Base-by-base conservation (phyloP, 208 protist genomes). In the Wallacemonas sp. region DNA sequence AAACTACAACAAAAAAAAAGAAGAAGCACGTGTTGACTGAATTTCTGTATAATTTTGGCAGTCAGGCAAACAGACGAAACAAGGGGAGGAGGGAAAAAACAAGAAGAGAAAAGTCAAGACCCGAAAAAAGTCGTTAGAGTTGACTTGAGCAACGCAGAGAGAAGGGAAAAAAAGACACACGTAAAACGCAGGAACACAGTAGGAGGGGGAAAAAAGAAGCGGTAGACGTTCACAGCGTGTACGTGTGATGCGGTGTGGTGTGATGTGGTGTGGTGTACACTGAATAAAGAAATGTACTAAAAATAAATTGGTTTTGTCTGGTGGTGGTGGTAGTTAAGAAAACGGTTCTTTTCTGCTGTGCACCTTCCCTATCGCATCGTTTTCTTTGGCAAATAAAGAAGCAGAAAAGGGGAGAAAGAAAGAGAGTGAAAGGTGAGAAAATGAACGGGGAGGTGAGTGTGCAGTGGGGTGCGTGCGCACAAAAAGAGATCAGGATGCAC, bases 61-160 rank as follows among this genome's bases (percentile, higher is more conserved):
- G n/a, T n/a, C n/a, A n/a, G 8, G 36, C 36, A 50, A 63, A 41
- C 1, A 12, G 45, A 64, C 2, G 26, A 14, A 50, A 38, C 1
- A 25, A 63, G 14, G 44, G 28, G 61, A 68, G 45, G n/a, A 16
- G 39, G 44, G 8, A 45, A 61, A 70, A 70, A 23, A 70, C 39
- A 54, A 38, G 29, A 49, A 49, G 44, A 49, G n/a, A 49, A 18
- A 49, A 16, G 7, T 26, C 7, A 41, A 7, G 36, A 41, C 7
- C 36, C 14, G 7, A 41, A 41, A 41, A 14, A 7, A 14, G 36
- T 41, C 36, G 36, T 41, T 41, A 41, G 36, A 41, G 14, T 14
- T 16, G 36, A n/a, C n/a, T n/a, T n/a, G n/a, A 0, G 36, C 36
- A 41, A 41, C 7, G 14, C 36, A 41, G 14, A 41, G 36, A 7